These are phyloP conservation scores for Lactarius quietus DNA, from an alignment of 768 basidiomycete genomes.

Conservation along the genomic window DNA sequence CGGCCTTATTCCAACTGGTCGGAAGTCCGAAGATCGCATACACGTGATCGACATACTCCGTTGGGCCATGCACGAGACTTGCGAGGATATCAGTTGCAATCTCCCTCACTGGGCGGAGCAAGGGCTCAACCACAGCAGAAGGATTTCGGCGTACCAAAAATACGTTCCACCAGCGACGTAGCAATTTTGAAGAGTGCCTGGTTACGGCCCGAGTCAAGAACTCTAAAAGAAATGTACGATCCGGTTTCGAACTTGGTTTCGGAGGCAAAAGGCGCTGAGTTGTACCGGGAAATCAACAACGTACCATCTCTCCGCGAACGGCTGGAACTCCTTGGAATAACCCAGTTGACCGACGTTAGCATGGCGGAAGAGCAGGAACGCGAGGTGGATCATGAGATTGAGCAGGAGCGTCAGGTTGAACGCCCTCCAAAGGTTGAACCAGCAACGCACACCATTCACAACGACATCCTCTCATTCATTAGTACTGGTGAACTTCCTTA, in stretches of 20 bases:
- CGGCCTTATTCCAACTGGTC: not conserved
- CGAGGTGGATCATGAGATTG: conserved; percentile 2
- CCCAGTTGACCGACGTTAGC: not conserved
- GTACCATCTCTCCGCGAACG: not conserved
- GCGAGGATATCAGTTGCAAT: conserved; percentile 5
- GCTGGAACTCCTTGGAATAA: not conserved
- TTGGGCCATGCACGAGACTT: conserved; percentile 15
- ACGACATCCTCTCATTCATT: conserved; percentile 2
- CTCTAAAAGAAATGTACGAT: conserved; percentile 6
- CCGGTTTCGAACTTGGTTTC: not conserved
- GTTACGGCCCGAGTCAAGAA: conserved; percentile 1
- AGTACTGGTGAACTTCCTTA: not conserved
- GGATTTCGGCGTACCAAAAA: not conserved
- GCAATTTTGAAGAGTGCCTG: not conserved
- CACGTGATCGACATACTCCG: conserved; percentile 3
- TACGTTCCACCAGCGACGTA: not conserved
- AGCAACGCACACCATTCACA: not conserved
- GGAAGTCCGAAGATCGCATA: not conserved
- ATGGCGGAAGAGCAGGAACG: conserved; percentile 16
- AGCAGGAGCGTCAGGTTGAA: not conserved
- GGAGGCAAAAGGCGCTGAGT: not conserved
- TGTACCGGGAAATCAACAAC: not conserved
- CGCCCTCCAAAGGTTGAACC: conserved; percentile 3
- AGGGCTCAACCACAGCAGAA: conserved; percentile 1
- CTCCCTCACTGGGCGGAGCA: conserved; percentile 12